Evolutionary conservation across 306 rosid genomes (phyloP).

Genomic region (Medicago truncatula): MtrunA17r5.0-ANR NC_053043.1:32415001-32415500

Average conservation of each 20-base stretch:
- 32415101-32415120: conserved; percentile 20
- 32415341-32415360: no score
- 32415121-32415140: background rate
- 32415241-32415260: background rate
- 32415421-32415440: no score
- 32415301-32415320: no score
- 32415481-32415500: background rate
- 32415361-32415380: no score
- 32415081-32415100: conserved; percentile 53
- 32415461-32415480: no score
- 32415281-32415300: no score
- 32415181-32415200: conserved; percentile 29
- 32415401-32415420: no score
- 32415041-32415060: conserved; percentile 39
- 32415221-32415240: conserved; percentile 35
- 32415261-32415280: no score
- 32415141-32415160: conserved; percentile 21
- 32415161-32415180: conserved; percentile 22
- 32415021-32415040: conserved; percentile 20
- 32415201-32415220: conserved; percentile 31
- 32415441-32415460: no score
- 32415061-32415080: conserved; percentile 55
- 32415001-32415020: conserved; percentile 6
- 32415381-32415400: no score
- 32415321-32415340: no score